These are phyloP conservation scores for Lipomyces mesembrius DNA, from an alignment of 805 yeast species.

Conservation along the genomic window DNA sequence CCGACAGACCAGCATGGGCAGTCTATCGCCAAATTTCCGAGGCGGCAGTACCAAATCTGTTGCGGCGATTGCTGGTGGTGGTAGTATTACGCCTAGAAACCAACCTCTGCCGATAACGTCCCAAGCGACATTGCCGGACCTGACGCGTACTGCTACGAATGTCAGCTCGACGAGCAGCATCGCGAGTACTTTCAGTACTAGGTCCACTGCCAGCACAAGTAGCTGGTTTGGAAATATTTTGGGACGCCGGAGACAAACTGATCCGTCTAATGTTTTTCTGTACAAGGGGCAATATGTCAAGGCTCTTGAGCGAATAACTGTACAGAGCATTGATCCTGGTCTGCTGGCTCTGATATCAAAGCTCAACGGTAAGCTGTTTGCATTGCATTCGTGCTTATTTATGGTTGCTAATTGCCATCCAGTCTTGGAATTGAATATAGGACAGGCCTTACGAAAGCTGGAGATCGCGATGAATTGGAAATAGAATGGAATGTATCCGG, in stretches of 20 bases:
- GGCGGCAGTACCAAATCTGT: constrained; percentile 9
- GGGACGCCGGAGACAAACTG: constrained; percentile 21
- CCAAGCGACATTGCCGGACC: constrained; percentile 11
- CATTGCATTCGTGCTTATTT: neutral
- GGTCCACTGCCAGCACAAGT: constrained; percentile 29
- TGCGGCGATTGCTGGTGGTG: constrained; percentile 7
- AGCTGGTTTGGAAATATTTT: constrained; percentile 32
- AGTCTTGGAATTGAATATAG: constrained; percentile 36
- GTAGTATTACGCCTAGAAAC: constrained; percentile 6
- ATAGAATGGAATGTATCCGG: constrained; percentile 3
- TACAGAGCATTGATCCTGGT: constrained; percentile 37
- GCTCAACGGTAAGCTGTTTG: constrained; percentile 25
- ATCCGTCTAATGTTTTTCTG: constrained; percentile 23
- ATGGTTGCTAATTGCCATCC: neutral
- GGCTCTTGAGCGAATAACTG: constrained; percentile 31
- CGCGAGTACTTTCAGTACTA: constrained; percentile 17
- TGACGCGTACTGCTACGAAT: constrained; percentile 24
- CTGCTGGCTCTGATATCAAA: constrained; percentile 34
- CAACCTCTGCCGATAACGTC: neutral
- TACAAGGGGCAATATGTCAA: constrained; percentile 32
- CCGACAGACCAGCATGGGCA: constrained; percentile 12
- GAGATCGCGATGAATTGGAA: constrained; percentile 38
- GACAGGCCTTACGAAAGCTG: constrained; percentile 35
- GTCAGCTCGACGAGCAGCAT: constrained; percentile 24
- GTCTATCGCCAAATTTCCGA: constrained; percentile 9